Evolutionary conservation across 495 filamentous ascomycete genomes (phyloP).

Genomic region (Penicillium verhagenii): DNA sequence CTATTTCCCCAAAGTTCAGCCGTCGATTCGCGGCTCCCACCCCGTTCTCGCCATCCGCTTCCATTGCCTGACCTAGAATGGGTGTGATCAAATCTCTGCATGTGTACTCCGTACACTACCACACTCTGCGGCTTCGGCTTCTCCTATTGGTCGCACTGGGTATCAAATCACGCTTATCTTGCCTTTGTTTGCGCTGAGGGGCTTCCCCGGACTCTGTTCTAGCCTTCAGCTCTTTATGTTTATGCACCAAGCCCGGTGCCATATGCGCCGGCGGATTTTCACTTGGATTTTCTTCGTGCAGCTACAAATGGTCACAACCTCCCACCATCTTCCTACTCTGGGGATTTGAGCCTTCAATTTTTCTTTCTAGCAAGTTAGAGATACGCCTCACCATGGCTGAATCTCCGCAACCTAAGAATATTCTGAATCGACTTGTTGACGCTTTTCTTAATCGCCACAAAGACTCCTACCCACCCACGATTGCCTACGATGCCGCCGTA

Average conservation of each 20-base stretch:
- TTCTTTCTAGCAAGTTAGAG: neutral
- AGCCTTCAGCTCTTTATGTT: constrained; percentile 3
- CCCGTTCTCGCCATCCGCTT: constrained; percentile 11
- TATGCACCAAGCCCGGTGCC: constrained; percentile 4
- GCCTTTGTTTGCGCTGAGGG: constrained; percentile 8
- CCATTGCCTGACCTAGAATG: constrained; percentile 14
- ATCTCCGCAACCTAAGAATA: constrained; percentile 7
- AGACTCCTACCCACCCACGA: constrained; percentile 18
- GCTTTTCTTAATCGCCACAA: constrained; percentile 22
- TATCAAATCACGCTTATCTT: constrained; percentile 17
- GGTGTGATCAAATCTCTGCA: constrained; percentile 7
- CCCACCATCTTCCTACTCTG: constrained; percentile 3
- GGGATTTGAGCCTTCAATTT: neutral
- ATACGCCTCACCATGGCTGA: neutral
- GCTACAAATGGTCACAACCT: constrained; percentile 14
- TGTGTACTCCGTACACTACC: constrained; percentile 1
- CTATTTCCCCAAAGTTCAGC: constrained; percentile 14
- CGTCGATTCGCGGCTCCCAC: constrained; percentile 17
- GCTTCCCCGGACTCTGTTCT: constrained; percentile 1
- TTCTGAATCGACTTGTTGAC: constrained; percentile 17
- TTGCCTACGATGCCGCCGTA: constrained; percentile 17
- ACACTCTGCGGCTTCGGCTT: constrained; percentile 19
- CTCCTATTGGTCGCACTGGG: constrained; percentile 11
- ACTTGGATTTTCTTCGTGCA: neutral
- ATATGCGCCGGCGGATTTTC: too few species aligned